phyloP scores from a whole-genome alignment of 768 basidiomycete genomes.

The Macrolepiota albuminosa region DNA sequence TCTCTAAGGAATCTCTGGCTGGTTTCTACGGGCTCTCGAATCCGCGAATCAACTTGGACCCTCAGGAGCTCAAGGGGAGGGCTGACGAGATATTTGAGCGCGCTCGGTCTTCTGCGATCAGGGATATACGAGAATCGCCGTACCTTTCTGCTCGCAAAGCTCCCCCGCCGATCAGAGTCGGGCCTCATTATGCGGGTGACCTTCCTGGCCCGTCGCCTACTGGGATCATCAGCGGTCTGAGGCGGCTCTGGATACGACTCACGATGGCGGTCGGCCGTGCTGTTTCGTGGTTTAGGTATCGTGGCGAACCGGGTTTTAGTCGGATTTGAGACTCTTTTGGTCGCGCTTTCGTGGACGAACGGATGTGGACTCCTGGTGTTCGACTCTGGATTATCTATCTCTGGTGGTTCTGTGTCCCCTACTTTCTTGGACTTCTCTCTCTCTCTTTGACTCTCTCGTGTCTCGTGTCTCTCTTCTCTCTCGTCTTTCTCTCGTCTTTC shows the following conservation, averaged over 20 bases:
- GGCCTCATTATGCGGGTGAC: constrained; percentile 6
- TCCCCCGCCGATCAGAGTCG: background rate
- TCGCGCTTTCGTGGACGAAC: background rate
- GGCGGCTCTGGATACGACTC: background rate
- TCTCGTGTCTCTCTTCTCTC: background rate
- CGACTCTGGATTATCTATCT: background rate
- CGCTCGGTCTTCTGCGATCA: background rate
- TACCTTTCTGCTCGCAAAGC: background rate
- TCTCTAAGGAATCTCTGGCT: background rate
- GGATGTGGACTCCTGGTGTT: background rate
- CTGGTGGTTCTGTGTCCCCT: background rate
- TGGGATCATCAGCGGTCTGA: background rate
- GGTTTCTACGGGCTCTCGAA: background rate
- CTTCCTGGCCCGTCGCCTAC: background rate
- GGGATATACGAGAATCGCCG: background rate
- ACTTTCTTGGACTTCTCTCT: background rate
- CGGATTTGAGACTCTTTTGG: background rate
- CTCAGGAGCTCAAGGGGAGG: background rate
- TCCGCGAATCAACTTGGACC: background rate
- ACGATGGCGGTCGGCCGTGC: background rate
- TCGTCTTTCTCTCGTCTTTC: no score
- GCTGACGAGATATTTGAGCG: background rate
- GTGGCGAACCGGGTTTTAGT: background rate
- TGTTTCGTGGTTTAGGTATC: background rate
- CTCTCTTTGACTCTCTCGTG: background rate